A percentile compares a stretch with the other conserved stretches of the same genome.
phyloP scores from a whole-genome alignment of 2,329 filamentous ascomycete genomes.

The Mycosphaerella sp. region DNA sequence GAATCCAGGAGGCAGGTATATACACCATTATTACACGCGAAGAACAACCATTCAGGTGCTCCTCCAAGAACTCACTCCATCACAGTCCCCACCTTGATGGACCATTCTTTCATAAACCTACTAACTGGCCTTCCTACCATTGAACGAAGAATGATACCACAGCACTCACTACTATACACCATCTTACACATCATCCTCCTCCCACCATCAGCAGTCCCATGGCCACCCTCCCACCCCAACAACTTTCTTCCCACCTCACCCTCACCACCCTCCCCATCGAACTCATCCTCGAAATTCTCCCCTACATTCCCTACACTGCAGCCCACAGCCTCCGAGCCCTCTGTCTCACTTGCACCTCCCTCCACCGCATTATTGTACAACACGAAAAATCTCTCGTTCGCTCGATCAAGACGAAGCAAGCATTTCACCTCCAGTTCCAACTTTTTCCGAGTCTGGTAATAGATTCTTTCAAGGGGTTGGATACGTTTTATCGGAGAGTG shows the following conservation, averaged over 20 bases:
- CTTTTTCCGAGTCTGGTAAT: conserved; percentile 26
- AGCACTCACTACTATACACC: background rate
- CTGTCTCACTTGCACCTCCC: conserved; percentile 23
- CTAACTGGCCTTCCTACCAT: too few species aligned
- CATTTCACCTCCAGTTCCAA: conserved; percentile 7
- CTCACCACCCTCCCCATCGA: conserved; percentile 24
- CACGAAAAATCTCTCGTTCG: conserved; percentile 29
- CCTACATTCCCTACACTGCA: conserved; percentile 27
- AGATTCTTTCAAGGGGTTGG: conserved; percentile 20
- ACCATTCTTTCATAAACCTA: conserved; percentile 1
- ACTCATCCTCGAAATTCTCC: conserved; percentile 31
- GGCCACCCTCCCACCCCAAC: background rate
- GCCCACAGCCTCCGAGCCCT: conserved; percentile 22
- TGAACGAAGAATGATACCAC: too few species aligned
- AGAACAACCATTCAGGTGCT: conserved; percentile 4
- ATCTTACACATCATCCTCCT: background rate
- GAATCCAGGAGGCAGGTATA: background rate
- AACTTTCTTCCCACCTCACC: background rate
- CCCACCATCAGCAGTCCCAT: background rate
- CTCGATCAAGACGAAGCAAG: conserved; percentile 20
- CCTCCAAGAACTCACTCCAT: background rate
- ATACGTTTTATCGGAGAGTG: conserved; percentile 20
- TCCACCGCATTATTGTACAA: conserved; percentile 25
- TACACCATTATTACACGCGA: background rate
- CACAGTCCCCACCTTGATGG: conserved; percentile 10